Percentiles rank a stretch among this genome's conserved stretches.
phyloP scores from a whole-genome alignment of 2,329 filamentous ascomycete species.

The Hypoxylon sp. region DNA sequence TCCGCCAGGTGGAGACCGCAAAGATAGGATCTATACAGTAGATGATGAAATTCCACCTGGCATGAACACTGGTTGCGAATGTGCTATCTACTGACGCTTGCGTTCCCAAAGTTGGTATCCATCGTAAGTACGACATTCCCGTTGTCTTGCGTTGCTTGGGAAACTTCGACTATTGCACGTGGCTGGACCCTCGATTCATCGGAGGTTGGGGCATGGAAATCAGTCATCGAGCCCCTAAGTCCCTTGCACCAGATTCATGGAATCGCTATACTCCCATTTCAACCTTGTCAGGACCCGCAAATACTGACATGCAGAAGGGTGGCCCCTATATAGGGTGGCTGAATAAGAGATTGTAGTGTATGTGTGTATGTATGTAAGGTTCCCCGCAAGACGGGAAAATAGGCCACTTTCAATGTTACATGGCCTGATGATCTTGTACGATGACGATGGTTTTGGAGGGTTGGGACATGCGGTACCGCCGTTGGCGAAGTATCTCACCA shows the following conservation, averaged over 20 bases:
- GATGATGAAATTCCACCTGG: constrained; percentile 2
- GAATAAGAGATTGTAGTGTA: constrained; percentile 13
- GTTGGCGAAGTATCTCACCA: constrained; percentile 32
- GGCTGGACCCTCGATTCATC: constrained; percentile 27
- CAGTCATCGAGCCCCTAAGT: constrained; percentile 11
- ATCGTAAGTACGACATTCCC: constrained; percentile 8
- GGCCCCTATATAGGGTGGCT: constrained; percentile 21
- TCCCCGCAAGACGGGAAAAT: constrained; percentile 29
- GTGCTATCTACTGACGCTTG: constrained; percentile 2
- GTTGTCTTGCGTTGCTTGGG: constrained; percentile 23
- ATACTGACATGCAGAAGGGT: constrained; percentile 30
- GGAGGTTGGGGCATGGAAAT: constrained; percentile 22
- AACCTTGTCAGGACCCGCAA: constrained; percentile 27
- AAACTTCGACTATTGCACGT: constrained; percentile 22
- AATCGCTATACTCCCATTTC: constrained; percentile 16
- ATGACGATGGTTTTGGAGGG: constrained; percentile 1
- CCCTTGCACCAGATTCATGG: constrained; percentile 29
- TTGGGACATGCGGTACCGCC: constrained; percentile 18
- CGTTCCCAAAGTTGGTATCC: constrained; percentile 6
- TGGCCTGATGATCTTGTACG: not conserved
- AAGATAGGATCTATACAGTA: not conserved
- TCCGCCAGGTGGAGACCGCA: not conserved
- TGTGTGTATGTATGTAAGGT: constrained; percentile 15
- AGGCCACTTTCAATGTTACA: constrained; percentile 26
- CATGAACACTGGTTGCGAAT: constrained; percentile 12